These are phyloP conservation scores for Aspergillus flavus DNA, from an alignment of 2,329 filamentous ascomycete genomes.

Conservation along the genomic window DNA sequence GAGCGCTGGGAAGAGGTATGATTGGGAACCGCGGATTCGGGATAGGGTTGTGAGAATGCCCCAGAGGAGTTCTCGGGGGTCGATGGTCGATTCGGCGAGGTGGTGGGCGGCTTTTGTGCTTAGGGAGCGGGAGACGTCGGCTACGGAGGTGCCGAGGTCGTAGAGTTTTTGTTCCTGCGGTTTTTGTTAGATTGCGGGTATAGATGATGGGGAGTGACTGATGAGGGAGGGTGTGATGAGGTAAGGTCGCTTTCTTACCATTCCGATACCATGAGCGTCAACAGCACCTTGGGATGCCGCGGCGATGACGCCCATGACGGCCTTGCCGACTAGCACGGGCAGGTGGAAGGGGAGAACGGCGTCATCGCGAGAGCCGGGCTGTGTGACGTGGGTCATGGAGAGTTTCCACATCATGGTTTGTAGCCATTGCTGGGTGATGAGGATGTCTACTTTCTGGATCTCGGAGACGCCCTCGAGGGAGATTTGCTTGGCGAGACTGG, in stretches of 20 bases:
- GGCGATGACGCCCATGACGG: slow-evolving; percentile 67
- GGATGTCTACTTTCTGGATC: slow-evolving; percentile 69
- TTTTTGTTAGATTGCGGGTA: neutral
- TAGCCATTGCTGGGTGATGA: slow-evolving; percentile 73
- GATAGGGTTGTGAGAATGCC: slow-evolving; percentile 42
- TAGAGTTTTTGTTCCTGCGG: slow-evolving; percentile 43
- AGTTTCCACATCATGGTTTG: slow-evolving; percentile 73
- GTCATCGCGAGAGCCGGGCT: slow-evolving; percentile 57
- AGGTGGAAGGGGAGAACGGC: slow-evolving; percentile 66
- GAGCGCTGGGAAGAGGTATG: slow-evolving; percentile 38
- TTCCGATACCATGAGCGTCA: slow-evolving; percentile 73
- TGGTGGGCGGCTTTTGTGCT: slow-evolving; percentile 29
- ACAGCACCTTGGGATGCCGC: slow-evolving; percentile 74
- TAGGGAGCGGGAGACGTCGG: slow-evolving; percentile 38
- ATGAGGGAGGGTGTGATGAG: neutral
- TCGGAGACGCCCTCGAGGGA: slow-evolving; percentile 62
- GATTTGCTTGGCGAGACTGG: slow-evolving; percentile 54
- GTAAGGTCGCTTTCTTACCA: slow-evolving; percentile 56
- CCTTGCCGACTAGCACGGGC: slow-evolving; percentile 64
- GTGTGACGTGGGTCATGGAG: slow-evolving; percentile 67
- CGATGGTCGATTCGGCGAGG: slow-evolving; percentile 34
- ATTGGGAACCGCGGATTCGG: slow-evolving; percentile 42
- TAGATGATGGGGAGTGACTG: too few relatives aligned
- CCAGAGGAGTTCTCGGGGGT: slow-evolving; percentile 41
- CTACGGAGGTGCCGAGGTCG: slow-evolving; percentile 37